Evolutionary conservation across 768 basidiomycete genomes (phyloP), one percentile per base, ranked within the genome.

Genomic region (Tricholoma bakamatsutake): DNA sequence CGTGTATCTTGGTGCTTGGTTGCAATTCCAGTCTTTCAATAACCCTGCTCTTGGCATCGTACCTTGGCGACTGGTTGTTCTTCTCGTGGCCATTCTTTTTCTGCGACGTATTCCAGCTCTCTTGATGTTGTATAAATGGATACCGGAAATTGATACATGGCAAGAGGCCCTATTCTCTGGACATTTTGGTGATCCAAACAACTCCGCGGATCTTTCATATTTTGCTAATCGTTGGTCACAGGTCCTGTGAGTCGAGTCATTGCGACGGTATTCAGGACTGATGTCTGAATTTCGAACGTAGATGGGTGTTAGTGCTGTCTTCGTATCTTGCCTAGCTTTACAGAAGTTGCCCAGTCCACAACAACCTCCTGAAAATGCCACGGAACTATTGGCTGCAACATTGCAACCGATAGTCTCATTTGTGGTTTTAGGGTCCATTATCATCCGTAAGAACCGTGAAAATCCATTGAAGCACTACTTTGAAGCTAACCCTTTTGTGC

Each of bases 301-400:
- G 77, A 94, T 97, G 90, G 95, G 95, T 51, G 93, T 97, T 21
- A 85, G 88, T 0, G 88, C 96, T 5, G 76, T 98, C 45, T 99
- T 98, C 68, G 87, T 98, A 54, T 84, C 88, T 9, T 85, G 83
- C 0, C 69, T 93, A 27, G 90, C 92, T 3, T 66, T 84, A 8
- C 77, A 78, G 21, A 80, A 78, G 50, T 74, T 94, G 0, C 82
- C 87, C 5, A 64, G 62, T 9, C 83, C 87, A 1, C 67, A 73
- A 2, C 66, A 71, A 53, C 88, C 90, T 0, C 88, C 90, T 0
- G 70, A 75, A 52, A 79, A 78, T 42, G 85, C 90, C 61, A 75
- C 83, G 47, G 91, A 97, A 59, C 61, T 86, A 13, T 77, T 98
- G n/a, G 81, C 86, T 0, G 79, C 81, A 4, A 77, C 74, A 6